These are phyloP conservation scores for Crassisporium funariophilum DNA, from an alignment of 768 basidiomycete genomes.

Conservation along the genomic window DNA sequence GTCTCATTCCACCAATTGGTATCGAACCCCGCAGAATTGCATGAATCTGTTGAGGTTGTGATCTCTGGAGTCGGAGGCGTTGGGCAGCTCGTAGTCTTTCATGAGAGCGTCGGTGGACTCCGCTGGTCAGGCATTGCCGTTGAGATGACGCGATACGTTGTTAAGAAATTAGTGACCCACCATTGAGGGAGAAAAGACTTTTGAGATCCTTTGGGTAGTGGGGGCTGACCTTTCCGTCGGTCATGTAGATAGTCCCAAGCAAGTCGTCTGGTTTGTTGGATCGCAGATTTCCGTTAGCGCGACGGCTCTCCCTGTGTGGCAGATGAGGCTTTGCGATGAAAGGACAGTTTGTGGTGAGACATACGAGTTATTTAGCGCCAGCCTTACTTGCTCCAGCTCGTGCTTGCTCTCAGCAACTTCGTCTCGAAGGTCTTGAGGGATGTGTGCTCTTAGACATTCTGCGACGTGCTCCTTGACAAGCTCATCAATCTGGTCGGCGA, in stretches of 20 bases:
- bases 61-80: constrained; percentile 39
- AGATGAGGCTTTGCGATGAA: neutral
- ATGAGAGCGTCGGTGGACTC: constrained; percentile 36
- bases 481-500: constrained; percentile 49
- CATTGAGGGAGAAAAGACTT: constrained; percentile 52
- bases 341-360: constrained; percentile 20
- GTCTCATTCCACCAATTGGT: constrained; percentile 50
- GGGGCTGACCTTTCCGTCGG: constrained; percentile 47
- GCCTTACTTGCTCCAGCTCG: constrained; percentile 48
- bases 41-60: constrained; percentile 58
- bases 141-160: neutral
- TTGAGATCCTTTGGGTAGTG: constrained; percentile 54
- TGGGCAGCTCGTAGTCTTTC: constrained; percentile 39
- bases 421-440: constrained; percentile 50
- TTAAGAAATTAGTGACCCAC: constrained; percentile 32
- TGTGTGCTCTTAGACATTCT: constrained; percentile 44
- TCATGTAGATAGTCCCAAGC: constrained; percentile 50
- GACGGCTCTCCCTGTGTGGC: constrained; percentile 53
- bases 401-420: constrained; percentile 46
- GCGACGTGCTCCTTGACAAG: constrained; percentile 54
- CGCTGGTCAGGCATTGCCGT: constrained; percentile 20
- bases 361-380: constrained; percentile 59
- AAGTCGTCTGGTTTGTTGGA: constrained; percentile 39
- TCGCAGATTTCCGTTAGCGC: constrained; percentile 51
- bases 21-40: constrained; percentile 58